phyloP scores from a whole-genome alignment of 2,329 filamentous ascomycete genomes.

The Fusarium sp. region DNA sequence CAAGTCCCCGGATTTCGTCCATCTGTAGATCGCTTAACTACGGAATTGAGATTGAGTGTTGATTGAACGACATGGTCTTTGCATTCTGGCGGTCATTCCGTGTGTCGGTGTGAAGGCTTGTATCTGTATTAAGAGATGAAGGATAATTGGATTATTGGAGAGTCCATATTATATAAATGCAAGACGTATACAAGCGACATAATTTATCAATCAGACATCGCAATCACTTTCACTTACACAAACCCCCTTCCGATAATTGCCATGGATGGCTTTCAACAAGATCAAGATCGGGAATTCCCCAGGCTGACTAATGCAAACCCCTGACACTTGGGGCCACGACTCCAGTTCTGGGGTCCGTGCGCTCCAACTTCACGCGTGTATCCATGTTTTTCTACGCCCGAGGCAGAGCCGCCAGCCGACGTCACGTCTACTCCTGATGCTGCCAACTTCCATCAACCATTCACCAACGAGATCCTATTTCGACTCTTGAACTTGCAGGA shows the following conservation, averaged over 20 bases:
- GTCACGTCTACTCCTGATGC: slow-evolving; percentile 51
- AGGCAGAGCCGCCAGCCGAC: slow-evolving; percentile 44
- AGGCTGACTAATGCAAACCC: slow-evolving; percentile 4
- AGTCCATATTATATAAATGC: not conserved
- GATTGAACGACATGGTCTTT: not conserved
- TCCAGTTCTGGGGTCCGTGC: slow-evolving; percentile 45
- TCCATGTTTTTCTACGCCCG: slow-evolving; percentile 52
- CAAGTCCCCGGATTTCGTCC: not conserved
- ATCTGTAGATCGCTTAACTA: slow-evolving; percentile 12
- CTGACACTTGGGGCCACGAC: not conserved
- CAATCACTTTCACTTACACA: not conserved
- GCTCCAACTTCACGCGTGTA: slow-evolving; percentile 55
- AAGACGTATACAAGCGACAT: not conserved
- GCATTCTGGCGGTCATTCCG: not conserved
- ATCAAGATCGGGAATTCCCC: not conserved
- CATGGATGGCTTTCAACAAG: slow-evolving; percentile 4
- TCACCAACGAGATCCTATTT: slow-evolving; percentile 38
- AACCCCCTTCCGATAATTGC: slow-evolving; percentile 12
- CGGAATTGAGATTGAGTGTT: not conserved
- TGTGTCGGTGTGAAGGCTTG: not conserved
- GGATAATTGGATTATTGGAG: not conserved
- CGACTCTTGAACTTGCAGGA: slow-evolving; percentile 33
- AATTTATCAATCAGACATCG: not conserved
- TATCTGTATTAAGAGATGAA: not conserved
- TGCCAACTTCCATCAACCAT: slow-evolving; percentile 45